Evolutionary conservation across 495 filamentous ascomycete species (phyloP).

Genomic region (Sphaerosporella brunnea): DNA sequence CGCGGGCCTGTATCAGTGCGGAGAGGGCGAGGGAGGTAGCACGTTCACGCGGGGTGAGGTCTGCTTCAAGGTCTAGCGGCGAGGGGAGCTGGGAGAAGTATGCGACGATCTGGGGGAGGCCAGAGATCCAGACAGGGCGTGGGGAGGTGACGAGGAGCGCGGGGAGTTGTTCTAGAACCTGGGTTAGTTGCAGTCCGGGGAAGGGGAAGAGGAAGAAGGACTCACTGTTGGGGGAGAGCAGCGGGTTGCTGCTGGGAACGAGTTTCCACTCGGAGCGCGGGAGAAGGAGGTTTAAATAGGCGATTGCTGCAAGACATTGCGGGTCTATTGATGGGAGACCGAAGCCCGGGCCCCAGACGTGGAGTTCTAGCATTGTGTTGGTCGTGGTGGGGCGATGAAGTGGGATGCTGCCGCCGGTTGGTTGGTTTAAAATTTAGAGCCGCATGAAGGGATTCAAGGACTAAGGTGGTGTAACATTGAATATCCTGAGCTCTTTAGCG

Average conservation of each 20-base stretch:
- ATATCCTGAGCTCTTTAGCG: too few species aligned
- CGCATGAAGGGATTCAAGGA: background rate
- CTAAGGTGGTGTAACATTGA: background rate
- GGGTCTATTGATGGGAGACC: constrained; percentile 74
- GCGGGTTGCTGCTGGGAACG: constrained; percentile 55
- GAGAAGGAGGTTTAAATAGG: constrained; percentile 45
- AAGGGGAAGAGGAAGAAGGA: constrained; percentile 4
- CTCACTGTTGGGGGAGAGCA: constrained; percentile 56
- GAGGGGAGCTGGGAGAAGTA: constrained; percentile 35
- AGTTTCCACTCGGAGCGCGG: constrained; percentile 51
- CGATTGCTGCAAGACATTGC: constrained; percentile 63
- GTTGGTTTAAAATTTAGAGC: background rate
- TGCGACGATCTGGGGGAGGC: constrained; percentile 55
- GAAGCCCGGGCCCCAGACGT: constrained; percentile 85
- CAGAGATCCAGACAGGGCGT: constrained; percentile 43
- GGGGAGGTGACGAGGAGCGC: constrained; percentile 53
- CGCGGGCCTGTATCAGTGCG: constrained; percentile 47
- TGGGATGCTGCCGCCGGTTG: background rate
- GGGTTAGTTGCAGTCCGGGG: background rate
- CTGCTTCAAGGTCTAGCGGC: background rate
- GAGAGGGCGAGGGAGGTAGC: constrained; percentile 22
- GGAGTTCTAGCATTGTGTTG: constrained; percentile 47
- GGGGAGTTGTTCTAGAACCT: constrained; percentile 45
- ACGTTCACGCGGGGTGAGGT: constrained; percentile 10
- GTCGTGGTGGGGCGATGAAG: background rate